phyloP scores from a whole-genome alignment of 371 early-diverging fungal species.

The Fennellomyces sp. region DNA sequence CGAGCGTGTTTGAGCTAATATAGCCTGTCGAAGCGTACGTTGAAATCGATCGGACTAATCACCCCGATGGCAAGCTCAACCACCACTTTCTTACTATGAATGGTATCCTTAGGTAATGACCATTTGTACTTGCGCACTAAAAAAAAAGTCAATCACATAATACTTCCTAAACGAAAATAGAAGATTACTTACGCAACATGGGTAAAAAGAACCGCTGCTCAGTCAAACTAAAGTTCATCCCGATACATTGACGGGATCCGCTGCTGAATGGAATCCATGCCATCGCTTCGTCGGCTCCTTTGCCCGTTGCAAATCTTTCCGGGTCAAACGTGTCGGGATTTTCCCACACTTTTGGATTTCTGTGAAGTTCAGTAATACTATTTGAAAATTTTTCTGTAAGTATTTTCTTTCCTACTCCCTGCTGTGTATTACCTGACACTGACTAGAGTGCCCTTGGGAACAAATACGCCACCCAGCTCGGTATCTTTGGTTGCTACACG shows the following conservation, averaged over 20 bases:
- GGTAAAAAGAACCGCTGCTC: slow-evolving; percentile 48
- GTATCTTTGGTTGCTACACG: slow-evolving; percentile 10
- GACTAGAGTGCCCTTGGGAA: slow-evolving; percentile 18
- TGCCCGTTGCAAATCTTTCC: slow-evolving; percentile 14
- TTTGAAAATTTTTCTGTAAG: background rate
- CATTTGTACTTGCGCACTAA: slow-evolving; percentile 20
- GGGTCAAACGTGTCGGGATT: slow-evolving; percentile 22
- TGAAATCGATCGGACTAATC: background rate
- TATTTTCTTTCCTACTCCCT: too few species aligned
- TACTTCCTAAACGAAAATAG: background rate
- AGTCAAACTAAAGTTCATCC: slow-evolving; percentile 50
- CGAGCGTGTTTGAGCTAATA: too few species aligned
- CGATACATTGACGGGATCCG: slow-evolving; percentile 43
- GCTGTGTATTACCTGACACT: slow-evolving; percentile 17
- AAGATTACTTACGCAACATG: slow-evolving; percentile 28
- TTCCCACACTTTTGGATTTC: slow-evolving; percentile 25
- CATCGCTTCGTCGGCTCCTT: slow-evolving; percentile 10
- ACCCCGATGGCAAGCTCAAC: background rate
- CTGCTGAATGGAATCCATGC: slow-evolving; percentile 48
- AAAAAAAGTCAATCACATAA: slow-evolving; percentile 7
- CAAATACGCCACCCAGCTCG: slow-evolving; percentile 10
- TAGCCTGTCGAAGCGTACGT: background rate
- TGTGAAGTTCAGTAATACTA: slow-evolving; percentile 35
- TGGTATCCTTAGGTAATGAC: slow-evolving; percentile 20
- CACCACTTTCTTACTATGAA: slow-evolving; percentile 17